These are phyloP conservation scores for Friedmanniomyces simplex DNA, from an alignment of 495 filamentous ascomycete genomes.

Conservation along the genomic window DNA sequence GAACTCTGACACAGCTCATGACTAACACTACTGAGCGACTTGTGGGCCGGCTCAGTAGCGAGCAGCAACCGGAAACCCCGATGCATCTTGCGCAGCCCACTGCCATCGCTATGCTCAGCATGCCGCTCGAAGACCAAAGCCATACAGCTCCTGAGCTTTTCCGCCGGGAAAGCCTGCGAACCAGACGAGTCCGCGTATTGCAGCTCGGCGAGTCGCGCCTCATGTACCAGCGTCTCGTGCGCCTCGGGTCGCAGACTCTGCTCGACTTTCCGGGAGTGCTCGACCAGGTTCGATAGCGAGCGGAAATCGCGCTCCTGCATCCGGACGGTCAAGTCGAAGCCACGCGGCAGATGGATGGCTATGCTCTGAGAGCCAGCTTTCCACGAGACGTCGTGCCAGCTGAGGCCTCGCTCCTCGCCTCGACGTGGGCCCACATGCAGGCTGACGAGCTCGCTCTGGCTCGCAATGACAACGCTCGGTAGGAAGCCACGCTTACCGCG, in stretches of 20 bases:
- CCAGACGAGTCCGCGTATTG: conserved; percentile 64
- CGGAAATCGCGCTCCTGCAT: conserved; percentile 65
- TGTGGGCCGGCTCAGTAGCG: conserved; percentile 62
- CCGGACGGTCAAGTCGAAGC: conserved; percentile 55
- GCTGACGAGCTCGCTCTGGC: conserved; percentile 64
- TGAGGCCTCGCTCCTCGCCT: conserved; percentile 32
- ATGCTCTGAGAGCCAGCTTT: conserved; percentile 50
- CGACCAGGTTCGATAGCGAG: conserved; percentile 66
- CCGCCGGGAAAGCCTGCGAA: conserved; percentile 58
- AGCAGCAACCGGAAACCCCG: conserved; percentile 65
- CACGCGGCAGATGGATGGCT: conserved; percentile 54
- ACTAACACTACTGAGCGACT: conserved; percentile 61
- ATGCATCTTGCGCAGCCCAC: conserved; percentile 53
- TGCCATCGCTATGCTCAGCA: conserved; percentile 50
- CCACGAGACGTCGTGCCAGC: conserved; percentile 75
- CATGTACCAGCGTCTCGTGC: conserved; percentile 56
- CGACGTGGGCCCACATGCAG: conserved; percentile 60
- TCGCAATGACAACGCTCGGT: conserved; percentile 58
- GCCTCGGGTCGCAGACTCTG: conserved; percentile 51
- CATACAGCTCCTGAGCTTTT: conserved; percentile 57
- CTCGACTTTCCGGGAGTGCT: conserved; percentile 66
- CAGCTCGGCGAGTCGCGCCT: conserved; percentile 54
- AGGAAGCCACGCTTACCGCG: conserved; percentile 57
- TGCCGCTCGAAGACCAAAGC: conserved; percentile 62
- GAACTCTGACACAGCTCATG: conserved; percentile 49